phyloP scores from a whole-genome alignment of 768 basidiomycete genomes.

The Candolleomyces aberdarensis region DNA sequence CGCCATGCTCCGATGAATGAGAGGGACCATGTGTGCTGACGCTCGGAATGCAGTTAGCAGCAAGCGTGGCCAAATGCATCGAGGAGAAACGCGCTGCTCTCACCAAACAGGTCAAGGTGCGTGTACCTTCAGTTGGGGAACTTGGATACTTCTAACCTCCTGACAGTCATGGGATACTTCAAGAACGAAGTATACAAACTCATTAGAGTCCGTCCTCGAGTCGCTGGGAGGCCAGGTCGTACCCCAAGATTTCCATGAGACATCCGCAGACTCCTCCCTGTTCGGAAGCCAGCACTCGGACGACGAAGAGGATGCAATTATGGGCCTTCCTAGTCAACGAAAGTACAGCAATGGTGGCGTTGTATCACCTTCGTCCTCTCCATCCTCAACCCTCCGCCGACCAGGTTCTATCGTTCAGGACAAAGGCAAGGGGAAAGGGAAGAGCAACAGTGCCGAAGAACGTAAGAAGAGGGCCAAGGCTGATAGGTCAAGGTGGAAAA shows the following conservation, averaged over 20 bases:
- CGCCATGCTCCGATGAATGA: background rate
- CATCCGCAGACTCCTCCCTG: conserved; percentile 65
- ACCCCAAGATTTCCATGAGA: conserved; percentile 74
- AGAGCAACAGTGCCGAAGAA: conserved; percentile 1
- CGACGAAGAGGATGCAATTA: conserved; percentile 23
- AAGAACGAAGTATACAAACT: conserved; percentile 55
- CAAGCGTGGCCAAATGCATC: conserved; percentile 68
- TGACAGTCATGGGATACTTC: conserved; percentile 68
- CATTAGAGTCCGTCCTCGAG: conserved; percentile 70
- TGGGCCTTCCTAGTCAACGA: background rate
- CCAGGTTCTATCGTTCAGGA: conserved; percentile 14
- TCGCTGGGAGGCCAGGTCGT: conserved; percentile 70
- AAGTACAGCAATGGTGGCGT: conserved; percentile 12
- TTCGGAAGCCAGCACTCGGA: conserved; percentile 75
- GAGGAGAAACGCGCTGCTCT: conserved; percentile 66
- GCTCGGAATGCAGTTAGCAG: conserved; percentile 51
- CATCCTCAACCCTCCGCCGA: conserved; percentile 28
- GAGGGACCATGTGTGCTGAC: background rate
- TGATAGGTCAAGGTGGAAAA: conserved; percentile 72
- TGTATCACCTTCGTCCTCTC: conserved; percentile 23
- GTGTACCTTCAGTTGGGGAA: conserved; percentile 13
- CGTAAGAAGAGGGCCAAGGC: conserved; percentile 20
- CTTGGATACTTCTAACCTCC: background rate
- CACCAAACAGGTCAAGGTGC: conserved; percentile 58
- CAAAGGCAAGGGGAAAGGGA: conserved; percentile 15